phyloP scores from a whole-genome alignment of 164 flowering plant genomes.

The Buxus sempervirens region DNA sequence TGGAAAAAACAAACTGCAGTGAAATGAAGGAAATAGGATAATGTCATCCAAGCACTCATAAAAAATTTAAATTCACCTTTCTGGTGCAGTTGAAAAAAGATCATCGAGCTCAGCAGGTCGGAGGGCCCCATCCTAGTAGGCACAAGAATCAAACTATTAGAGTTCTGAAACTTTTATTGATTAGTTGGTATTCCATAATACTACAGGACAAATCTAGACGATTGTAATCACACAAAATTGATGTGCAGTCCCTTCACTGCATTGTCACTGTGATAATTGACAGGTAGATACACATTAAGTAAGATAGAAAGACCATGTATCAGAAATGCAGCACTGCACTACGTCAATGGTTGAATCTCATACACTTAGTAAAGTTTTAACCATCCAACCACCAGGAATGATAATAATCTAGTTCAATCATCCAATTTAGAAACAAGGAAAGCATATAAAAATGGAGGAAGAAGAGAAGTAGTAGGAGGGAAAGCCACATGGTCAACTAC shows the following conservation, averaged over 20 bases:
- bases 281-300: neutral
- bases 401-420: neutral
- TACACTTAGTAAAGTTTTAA: neutral
- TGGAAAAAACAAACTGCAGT: neutral
- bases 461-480: neutral
- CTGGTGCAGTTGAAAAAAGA: constrained; percentile 78
- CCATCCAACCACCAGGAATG: neutral
- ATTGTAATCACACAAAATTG: neutral
- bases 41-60: neutral
- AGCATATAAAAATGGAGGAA: neutral
- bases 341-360: neutral
- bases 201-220: neutral
- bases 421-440: neutral
- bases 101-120: constrained; percentile 49
- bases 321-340: neutral
- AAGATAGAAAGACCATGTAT: neutral
- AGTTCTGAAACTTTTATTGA: neutral
- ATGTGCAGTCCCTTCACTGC: neutral
- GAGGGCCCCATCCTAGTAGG: constrained; percentile 50
- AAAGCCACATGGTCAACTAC: no score
- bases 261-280: neutral
- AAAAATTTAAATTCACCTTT: constrained; percentile 40
- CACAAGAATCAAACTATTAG: constrained; percentile 11
- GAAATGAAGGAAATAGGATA: neutral
- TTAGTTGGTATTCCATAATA: neutral